phyloP scores from a whole-genome alignment of 495 filamentous ascomycete genomes.

The Cenococcum geophilum region DNA sequence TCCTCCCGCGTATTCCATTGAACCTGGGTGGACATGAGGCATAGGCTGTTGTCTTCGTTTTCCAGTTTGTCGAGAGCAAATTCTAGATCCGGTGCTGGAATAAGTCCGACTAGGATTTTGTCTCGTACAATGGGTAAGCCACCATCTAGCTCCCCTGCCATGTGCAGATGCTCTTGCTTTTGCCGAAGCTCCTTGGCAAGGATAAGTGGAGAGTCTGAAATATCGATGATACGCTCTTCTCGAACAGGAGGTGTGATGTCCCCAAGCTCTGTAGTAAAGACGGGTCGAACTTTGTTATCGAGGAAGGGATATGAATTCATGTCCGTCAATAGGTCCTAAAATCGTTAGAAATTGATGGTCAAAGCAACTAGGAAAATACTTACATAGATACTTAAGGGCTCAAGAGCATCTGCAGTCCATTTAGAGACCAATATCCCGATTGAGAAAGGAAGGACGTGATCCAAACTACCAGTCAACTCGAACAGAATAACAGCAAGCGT shows the following conservation, averaged over 20 bases:
- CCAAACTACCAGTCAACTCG: slow-evolving; percentile 86
- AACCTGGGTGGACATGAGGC: slow-evolving; percentile 69
- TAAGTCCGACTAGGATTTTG: slow-evolving; percentile 77
- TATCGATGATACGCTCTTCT: slow-evolving; percentile 76
- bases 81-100: slow-evolving; percentile 90
- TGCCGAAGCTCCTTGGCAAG: slow-evolving; percentile 64
- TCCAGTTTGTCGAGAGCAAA: slow-evolving; percentile 81
- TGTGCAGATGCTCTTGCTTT: slow-evolving; percentile 75
- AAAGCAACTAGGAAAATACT: slow-evolving; percentile 22
- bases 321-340: slow-evolving; percentile 79
- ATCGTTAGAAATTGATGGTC: background rate
- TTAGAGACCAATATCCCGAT: slow-evolving; percentile 87
- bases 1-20: slow-evolving; percentile 46
- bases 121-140: slow-evolving; percentile 81
- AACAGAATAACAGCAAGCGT: slow-evolving; percentile 94
- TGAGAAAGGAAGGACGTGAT: slow-evolving; percentile 94
- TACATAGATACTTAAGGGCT: slow-evolving; percentile 91
- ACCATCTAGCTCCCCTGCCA: slow-evolving; percentile 84
- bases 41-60: slow-evolving; percentile 63
- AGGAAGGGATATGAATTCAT: slow-evolving; percentile 97
- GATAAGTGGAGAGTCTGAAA: slow-evolving; percentile 70
- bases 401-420: slow-evolving; percentile 95
- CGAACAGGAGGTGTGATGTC: slow-evolving; percentile 77
- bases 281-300: slow-evolving; percentile 84
- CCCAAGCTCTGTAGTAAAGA: slow-evolving; percentile 76